These are phyloP conservation scores for Dioscorea alata DNA, from an alignment of 106 monocot species.

Conservation along the genomic window DNA sequence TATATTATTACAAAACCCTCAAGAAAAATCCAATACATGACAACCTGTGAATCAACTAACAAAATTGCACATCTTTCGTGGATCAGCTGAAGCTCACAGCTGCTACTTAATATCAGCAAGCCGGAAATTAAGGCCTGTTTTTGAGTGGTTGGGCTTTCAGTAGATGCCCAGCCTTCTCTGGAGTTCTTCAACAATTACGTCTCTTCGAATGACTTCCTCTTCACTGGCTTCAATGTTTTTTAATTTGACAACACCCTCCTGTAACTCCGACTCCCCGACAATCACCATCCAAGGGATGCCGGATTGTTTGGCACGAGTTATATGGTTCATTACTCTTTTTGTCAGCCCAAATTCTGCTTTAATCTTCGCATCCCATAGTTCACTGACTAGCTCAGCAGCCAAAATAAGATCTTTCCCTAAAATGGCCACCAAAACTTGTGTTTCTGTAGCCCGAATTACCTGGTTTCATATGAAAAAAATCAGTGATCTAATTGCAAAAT, in stretches of 20 bases:
- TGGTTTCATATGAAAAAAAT: conserved; percentile 11
- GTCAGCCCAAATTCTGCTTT: conserved; percentile 70
- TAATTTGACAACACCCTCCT: conserved; percentile 54
- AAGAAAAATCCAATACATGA: too few species aligned
- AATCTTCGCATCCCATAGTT: conserved; percentile 78
- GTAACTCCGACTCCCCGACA: conserved; percentile 62
- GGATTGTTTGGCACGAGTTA: conserved; percentile 47
- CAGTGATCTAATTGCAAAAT: neutral
- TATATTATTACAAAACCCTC: too few species aligned
- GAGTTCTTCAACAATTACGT: conserved; percentile 48
- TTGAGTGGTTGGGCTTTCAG: too few species aligned
- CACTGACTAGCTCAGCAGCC: conserved; percentile 63
- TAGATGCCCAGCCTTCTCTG: conserved; percentile 19
- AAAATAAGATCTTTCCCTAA: conserved; percentile 63
- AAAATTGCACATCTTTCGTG: too few species aligned
- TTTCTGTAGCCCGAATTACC: conserved; percentile 76
- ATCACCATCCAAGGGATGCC: conserved; percentile 83
- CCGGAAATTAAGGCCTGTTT: too few species aligned
- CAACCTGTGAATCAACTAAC: too few species aligned
- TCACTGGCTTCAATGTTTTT: conserved; percentile 64
- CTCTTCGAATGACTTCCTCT: conserved; percentile 53
- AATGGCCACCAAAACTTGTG: conserved; percentile 85
- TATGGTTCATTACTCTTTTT: conserved; percentile 75
- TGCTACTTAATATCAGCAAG: too few species aligned
- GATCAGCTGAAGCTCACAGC: too few species aligned